Conservation (phyloP, 2,329 filamentous ascomycete species). For the Arthrobotrys musiformis region DNA sequence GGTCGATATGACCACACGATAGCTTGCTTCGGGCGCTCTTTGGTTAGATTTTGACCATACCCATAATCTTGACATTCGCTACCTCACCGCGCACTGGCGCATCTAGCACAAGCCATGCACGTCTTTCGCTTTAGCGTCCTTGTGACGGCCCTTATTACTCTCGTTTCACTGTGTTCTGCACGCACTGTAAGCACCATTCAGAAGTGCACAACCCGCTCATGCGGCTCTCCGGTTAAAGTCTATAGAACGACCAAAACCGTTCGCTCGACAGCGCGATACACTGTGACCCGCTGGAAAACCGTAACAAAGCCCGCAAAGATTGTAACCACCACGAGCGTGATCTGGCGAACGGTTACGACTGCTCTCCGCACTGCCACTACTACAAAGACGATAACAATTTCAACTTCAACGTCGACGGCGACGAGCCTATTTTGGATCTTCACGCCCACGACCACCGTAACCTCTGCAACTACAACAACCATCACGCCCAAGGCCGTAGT, state of each 20-base stretch:
- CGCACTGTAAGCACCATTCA: neutral
- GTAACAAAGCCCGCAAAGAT: neutral
- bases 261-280: neutral
- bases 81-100: neutral
- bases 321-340: neutral
- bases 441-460: too few species aligned
- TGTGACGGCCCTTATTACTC: conserved; percentile 1
- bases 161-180: conserved; percentile 27
- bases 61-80: neutral
- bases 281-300: conserved; percentile 12
- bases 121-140: conserved; percentile 14
- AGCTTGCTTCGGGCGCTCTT: neutral
- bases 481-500: neutral
- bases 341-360: neutral
- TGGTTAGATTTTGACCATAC: neutral
- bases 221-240: neutral
- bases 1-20: neutral
- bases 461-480: neutral
- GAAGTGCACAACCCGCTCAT: conserved; percentile 23
- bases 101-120: neutral
- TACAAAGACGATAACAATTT: neutral
- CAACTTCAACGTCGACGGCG: neutral
- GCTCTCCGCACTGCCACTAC: neutral
- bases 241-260: conserved; percentile 16
- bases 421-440: too few species aligned